Evolutionary conservation across 306 rosid genomes (phyloP), one percentile per base, ranked within the genome.

Genomic region (Cicer pinnatifidum): DNA sequence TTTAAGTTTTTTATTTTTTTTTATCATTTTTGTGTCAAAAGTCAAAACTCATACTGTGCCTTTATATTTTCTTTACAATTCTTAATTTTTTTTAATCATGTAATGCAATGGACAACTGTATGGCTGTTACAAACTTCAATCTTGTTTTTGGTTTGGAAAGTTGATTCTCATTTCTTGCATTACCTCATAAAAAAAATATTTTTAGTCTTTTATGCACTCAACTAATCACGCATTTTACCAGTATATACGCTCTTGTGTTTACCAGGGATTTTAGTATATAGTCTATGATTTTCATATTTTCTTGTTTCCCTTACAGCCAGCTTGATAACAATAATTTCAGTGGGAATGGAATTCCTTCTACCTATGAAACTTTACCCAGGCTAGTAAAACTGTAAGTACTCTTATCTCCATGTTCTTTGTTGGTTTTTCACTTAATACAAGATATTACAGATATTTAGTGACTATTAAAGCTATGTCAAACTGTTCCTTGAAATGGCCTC

Each of bases 301-400:
- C 51, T 45, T 72, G 38, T 77, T 71, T 35, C n/a, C 33, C 28
- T 69, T 80, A 66, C 86, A 85, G 89, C n/a, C 89, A 85, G 69
- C 78, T 85, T 15, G 89, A 85, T 64, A 82, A 80, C 81, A 85
- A 85, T 41, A 80, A 85, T 70, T 85, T 85, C 74, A 39, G 80
- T 1, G 83, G 82, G 75, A n/a, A 48, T 11, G 80, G 50, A 69
- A 82, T 85, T 76, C 89, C 89, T 48, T 80, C 82, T 35, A 62
- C 73, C 46, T 85, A 79, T 76, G 70, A 52, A 61, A 85, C 52
- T 40, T 80, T 85, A 1, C 19, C 74, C 45, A 69, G 8, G 5
- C 79, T 85, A 15, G 76, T 43, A 40, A 85, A 85, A 77, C 61
- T 85, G 89, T 85, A 80, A 79, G 86, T 69, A 66, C 40, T 84